Conservation (phyloP, 805 yeast genomes). For the Barnettozyma californica region DNA sequence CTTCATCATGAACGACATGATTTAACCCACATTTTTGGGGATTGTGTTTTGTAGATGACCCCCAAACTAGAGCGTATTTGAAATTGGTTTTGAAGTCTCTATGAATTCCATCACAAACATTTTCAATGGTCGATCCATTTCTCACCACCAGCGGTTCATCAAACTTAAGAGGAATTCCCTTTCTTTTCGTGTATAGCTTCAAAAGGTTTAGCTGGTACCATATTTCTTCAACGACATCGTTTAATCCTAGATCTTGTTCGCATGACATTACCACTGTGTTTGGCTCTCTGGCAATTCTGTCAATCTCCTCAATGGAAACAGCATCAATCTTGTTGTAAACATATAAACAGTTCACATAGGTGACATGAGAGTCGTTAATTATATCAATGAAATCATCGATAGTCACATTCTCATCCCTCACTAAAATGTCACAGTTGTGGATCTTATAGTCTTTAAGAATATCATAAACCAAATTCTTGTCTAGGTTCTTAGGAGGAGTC, state of each 20-base stretch:
- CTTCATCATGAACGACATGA: slow-evolving; percentile 86
- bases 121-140: slow-evolving; percentile 69
- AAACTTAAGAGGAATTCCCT: slow-evolving; percentile 79
- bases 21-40: slow-evolving; percentile 94
- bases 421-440: slow-evolving; percentile 89
- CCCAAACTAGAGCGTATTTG: slow-evolving; percentile 96
- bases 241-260: slow-evolving; percentile 78
- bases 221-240: slow-evolving; percentile 85
- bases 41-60: slow-evolving; percentile 87
- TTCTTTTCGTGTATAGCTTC: slow-evolving; percentile 81
- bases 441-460: slow-evolving; percentile 82
- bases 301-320: slow-evolving; percentile 90
- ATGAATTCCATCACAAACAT: slow-evolving; percentile 88
- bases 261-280: slow-evolving; percentile 93
- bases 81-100: slow-evolving; percentile 88
- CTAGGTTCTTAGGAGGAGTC: slow-evolving; percentile 75
- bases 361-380: slow-evolving; percentile 80
- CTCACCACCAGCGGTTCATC: slow-evolving; percentile 90
- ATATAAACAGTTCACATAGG: slow-evolving; percentile 86
- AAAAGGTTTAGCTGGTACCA: slow-evolving; percentile 83
- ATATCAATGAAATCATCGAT: slow-evolving; percentile 92
- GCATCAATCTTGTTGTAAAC: slow-evolving; percentile 95
- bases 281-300: slow-evolving; percentile 86
- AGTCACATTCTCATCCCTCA: slow-evolving; percentile 84
- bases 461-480: slow-evolving; percentile 72